A percentile compares a stretch with the other conserved stretches of the same genome.
phyloP scores from a whole-genome alignment of 2,329 filamentous ascomycete genomes.

The Teratosphaeria zuluensis region DNA sequence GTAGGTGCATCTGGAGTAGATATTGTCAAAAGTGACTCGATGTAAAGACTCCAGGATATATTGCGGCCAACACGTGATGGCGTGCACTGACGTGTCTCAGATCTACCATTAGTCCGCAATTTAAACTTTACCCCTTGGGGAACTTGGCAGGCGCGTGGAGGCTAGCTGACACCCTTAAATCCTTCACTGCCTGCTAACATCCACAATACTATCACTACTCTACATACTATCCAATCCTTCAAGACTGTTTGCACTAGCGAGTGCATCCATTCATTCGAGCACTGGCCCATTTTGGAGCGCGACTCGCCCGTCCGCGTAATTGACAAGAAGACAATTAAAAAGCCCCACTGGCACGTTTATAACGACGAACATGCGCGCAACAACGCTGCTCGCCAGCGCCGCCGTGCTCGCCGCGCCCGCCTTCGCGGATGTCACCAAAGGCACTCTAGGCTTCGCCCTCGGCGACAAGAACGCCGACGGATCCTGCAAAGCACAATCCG shows the following conservation, averaged over 20 bases:
- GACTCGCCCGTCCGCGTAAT: not conserved
- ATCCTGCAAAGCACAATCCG: conserved; percentile 50
- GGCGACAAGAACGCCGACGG: conserved; percentile 54
- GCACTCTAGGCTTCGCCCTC: conserved; percentile 55
- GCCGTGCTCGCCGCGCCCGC: not conserved
- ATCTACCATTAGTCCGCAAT: not conserved
- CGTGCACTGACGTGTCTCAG: not conserved
- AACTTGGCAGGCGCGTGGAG: not conserved
- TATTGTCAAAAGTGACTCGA: not conserved
- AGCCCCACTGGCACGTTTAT: not conserved
- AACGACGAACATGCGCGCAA: not conserved
- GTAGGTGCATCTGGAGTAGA: not conserved
- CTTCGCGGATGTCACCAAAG: not conserved
- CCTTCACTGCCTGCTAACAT: not conserved
- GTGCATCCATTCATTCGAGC: not conserved
- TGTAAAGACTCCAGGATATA: not conserved
- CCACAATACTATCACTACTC: not conserved
- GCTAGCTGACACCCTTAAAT: not conserved
- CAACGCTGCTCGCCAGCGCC: not conserved
- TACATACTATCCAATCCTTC: not conserved
- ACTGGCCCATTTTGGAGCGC: not conserved
- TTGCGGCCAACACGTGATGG: not conserved
- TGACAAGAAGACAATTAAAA: no score
- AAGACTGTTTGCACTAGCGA: not conserved
- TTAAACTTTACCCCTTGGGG: not conserved